Percentiles rank a stretch among this genome's conserved stretches.
Evolutionary conservation across 305 asterid genomes (phyloP).

Genomic region (Fraxinus velutina): DNA sequence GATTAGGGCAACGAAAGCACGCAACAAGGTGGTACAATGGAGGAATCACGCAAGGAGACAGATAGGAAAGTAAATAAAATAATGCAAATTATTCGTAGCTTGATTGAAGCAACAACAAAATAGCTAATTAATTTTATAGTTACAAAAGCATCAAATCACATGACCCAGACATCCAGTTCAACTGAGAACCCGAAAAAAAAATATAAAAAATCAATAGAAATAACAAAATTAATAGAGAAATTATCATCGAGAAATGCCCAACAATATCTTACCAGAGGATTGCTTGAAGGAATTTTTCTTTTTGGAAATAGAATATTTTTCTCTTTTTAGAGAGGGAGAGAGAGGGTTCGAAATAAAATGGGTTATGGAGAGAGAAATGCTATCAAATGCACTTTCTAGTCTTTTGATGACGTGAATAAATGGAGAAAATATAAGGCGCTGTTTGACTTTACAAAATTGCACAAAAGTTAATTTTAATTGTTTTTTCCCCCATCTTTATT

Average conservation of each 20-base stretch:
- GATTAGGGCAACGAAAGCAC: conserved; percentile 38
- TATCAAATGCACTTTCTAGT: not conserved
- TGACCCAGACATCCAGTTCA: conserved; percentile 23
- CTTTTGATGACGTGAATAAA: not conserved
- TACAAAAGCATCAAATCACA: conserved; percentile 43
- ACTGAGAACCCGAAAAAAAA: not conserved
- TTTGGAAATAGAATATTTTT: not conserved
- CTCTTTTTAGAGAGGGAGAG: not conserved
- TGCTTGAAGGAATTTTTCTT: not conserved
- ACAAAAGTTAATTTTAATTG: not conserved
- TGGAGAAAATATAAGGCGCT: not conserved
- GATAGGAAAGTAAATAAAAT: conserved; percentile 25
- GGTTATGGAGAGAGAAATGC: not conserved
- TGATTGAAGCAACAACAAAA: not conserved
- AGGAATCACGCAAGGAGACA: conserved; percentile 51
- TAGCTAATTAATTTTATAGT: conserved; percentile 24
- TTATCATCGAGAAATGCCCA: not conserved
- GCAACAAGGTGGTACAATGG: conserved; percentile 65
- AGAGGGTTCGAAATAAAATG: not conserved
- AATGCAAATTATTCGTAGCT: conserved; percentile 8
- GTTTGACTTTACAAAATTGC: not conserved
- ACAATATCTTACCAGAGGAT: not conserved
- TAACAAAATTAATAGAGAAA: not conserved
- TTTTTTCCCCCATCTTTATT: no score
- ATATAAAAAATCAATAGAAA: not conserved